Evolutionary conservation across 495 filamentous ascomycete species (phyloP).

Genomic region (Neurospora sp.): DNA sequence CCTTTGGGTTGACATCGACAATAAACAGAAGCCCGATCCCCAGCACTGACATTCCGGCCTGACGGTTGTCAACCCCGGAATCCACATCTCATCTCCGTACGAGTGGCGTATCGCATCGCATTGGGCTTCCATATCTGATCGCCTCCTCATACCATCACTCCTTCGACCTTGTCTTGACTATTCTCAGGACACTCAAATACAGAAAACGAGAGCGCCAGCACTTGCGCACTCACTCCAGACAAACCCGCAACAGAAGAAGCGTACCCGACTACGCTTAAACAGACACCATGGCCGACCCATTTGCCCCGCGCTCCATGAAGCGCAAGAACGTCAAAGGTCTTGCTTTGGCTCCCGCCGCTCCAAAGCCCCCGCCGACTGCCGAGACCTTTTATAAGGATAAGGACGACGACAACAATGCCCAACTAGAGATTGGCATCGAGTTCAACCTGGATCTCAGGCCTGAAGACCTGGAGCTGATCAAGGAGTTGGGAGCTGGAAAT

Average conservation of each 20-base stretch:
- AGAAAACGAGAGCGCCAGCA: neutral
- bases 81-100: neutral
- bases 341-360: conserved; percentile 61
- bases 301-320: conserved; percentile 87
- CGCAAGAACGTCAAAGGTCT: conserved; percentile 98
- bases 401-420: conserved; percentile 49
- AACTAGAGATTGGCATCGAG: conserved; percentile 94
- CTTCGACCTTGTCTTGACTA: neutral
- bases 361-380: conserved; percentile 34
- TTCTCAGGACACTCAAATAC: neutral
- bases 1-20: neutral
- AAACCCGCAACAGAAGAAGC: neutral
- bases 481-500: conserved; percentile 93
- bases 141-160: neutral
- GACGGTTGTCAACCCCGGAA: neutral
- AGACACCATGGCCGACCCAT: conserved; percentile 66
- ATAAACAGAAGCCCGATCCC: neutral
- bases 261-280: conserved; percentile 1
- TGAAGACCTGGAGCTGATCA: conserved; percentile 85
- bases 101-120: neutral
- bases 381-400: conserved; percentile 44
- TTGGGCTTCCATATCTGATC: neutral
- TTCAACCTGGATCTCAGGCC: conserved; percentile 86
- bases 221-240: neutral
- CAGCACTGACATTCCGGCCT: neutral